phyloP scores from a whole-genome alignment of 1,139 yeast genomes.

The Tardiomyces depauwii region DNA sequence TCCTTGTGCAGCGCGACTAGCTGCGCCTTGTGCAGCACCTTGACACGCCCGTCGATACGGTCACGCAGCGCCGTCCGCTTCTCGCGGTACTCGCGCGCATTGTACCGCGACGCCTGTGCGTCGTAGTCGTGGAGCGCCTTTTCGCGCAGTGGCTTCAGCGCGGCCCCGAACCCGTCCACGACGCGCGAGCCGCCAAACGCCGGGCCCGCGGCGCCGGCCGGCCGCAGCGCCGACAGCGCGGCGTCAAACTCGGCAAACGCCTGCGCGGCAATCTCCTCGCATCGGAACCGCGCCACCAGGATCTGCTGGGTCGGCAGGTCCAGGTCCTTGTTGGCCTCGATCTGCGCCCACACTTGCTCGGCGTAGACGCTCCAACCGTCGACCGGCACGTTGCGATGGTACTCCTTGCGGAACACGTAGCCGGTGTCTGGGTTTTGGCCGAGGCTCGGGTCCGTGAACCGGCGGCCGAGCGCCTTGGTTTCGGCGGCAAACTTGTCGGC shows the following conservation, averaged over 20 bases:
- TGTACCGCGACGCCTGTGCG: conserved; percentile 61
- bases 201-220: conserved; percentile 9
- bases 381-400: conserved; percentile 79
- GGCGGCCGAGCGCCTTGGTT: conserved; percentile 52
- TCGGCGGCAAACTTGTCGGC: conserved; percentile 59
- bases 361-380: conserved; percentile 97
- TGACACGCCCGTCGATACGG: conserved; percentile 21
- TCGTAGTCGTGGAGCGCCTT: conserved; percentile 46
- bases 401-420: conserved; percentile 42
- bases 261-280: conserved; percentile 68
- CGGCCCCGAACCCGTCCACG: conserved; percentile 21
- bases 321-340: conserved; percentile 82
- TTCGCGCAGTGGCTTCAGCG: conserved; percentile 16
- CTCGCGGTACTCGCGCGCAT: conserved; percentile 49
- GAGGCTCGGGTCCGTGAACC: conserved; percentile 27
- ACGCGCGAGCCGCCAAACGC: conserved; percentile 14
- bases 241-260: conserved; percentile 39
- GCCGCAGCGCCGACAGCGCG: conserved; percentile 25
- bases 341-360: conserved; percentile 87
- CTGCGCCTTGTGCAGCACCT: conserved; percentile 32
- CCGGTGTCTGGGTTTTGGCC: conserved; percentile 24
- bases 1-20: conserved; percentile 26
- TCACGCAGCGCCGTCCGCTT: conserved; percentile 39
- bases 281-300: conserved; percentile 84
- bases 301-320: conserved; percentile 96